These are phyloP conservation scores for Umbilicaria muhlenbergii DNA, from an alignment of 495 filamentous ascomycete genomes.

Conservation along the genomic window DNA sequence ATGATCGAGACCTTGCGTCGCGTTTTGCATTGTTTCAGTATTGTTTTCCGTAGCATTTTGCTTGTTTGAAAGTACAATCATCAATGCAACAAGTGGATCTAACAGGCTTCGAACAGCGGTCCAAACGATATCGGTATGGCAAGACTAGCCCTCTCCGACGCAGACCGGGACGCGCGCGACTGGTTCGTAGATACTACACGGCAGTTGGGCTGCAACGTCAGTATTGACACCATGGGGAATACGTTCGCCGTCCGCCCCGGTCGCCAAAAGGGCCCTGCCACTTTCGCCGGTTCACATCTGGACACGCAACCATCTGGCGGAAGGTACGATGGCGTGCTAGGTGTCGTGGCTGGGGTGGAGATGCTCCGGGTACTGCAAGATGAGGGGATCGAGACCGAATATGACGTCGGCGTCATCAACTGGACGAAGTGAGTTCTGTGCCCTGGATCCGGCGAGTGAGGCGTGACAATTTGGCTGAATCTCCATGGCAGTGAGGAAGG, in stretches of 20 bases:
- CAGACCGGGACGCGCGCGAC: constrained; percentile 54
- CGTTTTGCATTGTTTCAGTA: too few species aligned
- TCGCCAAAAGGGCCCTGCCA: constrained; percentile 36
- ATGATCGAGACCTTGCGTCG: too few species aligned
- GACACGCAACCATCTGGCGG: constrained; percentile 70
- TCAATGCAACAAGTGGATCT: not conserved
- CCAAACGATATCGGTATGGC: constrained; percentile 50
- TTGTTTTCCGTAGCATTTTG: too few species aligned
- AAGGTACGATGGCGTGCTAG: constrained; percentile 59
- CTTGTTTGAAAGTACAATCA: too few species aligned
- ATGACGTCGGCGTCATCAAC: constrained; percentile 56
- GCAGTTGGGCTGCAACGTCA: constrained; percentile 44
- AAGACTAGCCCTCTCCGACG: constrained; percentile 49
- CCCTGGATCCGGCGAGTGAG: not conserved
- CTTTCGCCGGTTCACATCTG: constrained; percentile 58
- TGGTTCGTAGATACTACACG: constrained; percentile 59
- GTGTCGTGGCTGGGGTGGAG: constrained; percentile 57
- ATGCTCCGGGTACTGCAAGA: constrained; percentile 55
- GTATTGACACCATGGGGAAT: constrained; percentile 55
- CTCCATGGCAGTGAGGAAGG: constrained; percentile 45
- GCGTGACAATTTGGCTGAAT: not conserved
- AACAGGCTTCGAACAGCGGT: constrained; percentile 18
- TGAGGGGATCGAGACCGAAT: constrained; percentile 50
- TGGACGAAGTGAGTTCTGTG: constrained; percentile 52
- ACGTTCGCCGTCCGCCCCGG: constrained; percentile 60